Evolutionary conservation across 2,329 filamentous ascomycete species (phyloP), one percentile per base, ranked within the genome.

Genomic region (Fonsecaea multimorphosa): DNA sequence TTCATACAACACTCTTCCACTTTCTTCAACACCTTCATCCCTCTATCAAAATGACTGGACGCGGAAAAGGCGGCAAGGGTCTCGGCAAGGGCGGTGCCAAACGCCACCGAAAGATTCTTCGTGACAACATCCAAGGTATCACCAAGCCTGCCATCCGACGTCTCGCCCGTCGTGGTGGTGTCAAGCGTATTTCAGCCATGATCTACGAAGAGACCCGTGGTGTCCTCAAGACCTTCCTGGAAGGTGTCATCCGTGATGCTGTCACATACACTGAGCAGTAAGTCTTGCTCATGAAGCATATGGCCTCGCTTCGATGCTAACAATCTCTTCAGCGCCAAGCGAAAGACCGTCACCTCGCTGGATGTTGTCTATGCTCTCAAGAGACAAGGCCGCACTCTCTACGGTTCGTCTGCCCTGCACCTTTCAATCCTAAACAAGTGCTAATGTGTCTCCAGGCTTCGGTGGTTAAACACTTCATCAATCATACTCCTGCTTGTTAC

Each of bases 81-180:
- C 92, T 97, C 83, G 93, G 93, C 82, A 97, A 97, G 89, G 93
- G 93, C 74, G 93, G 93, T 82, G 94, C 94, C 84, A 98, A 97
- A 91, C 93, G 93, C 84, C 93, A 97, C 86, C 90, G 94, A 79
- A 97, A 97, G 58, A 97, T 97, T 86, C 88, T 97, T 82, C 92
- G 93, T 84, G 93, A 97, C 91, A 97, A 97, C 91, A 97, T 97
- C 80, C 93, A 97, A 86, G 93, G 93, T 85, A 97, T 97, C 80
- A 97, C 93, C 79, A 97, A 97, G 91, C 93, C 93, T 76, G 93
- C 93, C 77, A 97, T 97, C 84, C 91, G 93, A 78, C 93, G 93
- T 96, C 93, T 97, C 81, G 93, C 93, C 73, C 93, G 93, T 85
- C 93, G 93, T 95, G 93, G 93, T 83, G 93, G 93, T 93, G 93